A percentile compares a stretch with the other conserved stretches of the same genome.
phyloP scores from a whole-genome alignment of 495 filamentous ascomycete genomes.

The Cladorrhinum samala region DNA sequence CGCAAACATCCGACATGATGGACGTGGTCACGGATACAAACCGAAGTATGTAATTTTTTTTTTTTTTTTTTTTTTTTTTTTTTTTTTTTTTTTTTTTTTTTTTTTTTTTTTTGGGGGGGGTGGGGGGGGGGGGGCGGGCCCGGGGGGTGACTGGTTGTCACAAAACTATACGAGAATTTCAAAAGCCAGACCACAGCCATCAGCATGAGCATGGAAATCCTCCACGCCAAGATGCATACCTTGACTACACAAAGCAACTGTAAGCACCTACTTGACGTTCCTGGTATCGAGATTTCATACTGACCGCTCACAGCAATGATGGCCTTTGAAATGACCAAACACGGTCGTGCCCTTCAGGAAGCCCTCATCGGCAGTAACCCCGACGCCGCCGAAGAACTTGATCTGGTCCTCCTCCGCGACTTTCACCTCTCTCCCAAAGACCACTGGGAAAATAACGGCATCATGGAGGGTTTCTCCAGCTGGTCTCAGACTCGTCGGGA shows the following conservation, averaged over 20 bases:
- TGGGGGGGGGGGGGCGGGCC: too few species aligned
- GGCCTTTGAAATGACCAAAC: constrained; percentile 8
- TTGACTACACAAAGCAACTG: constrained; percentile 3
- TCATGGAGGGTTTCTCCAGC: background rate
- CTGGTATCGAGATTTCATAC: too few species aligned
- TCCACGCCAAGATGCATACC: constrained; percentile 6
- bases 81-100: too few species aligned
- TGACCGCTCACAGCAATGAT: too few species aligned
- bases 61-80: too few species aligned
- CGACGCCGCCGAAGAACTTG: constrained; percentile 6
- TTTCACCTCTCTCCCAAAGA: constrained; percentile 10
- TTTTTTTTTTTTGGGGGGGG: too few species aligned
- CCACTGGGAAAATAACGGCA: constrained; percentile 15
- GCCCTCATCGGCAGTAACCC: constrained; percentile 2
- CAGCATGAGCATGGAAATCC: constrained; percentile 5
- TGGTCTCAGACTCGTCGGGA: constrained; percentile 6
- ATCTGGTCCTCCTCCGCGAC: background rate
- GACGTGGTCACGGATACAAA: constrained; percentile 3
- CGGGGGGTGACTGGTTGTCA: too few species aligned
- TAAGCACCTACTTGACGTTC: too few species aligned
- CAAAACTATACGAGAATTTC: constrained; percentile 1
- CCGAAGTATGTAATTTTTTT: background rate
- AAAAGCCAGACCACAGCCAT: constrained; percentile 6
- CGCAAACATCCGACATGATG: constrained; percentile 8
- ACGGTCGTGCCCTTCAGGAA: constrained; percentile 6